These are phyloP conservation scores for Paramarasmius palmivorus DNA, from an alignment of 1,284 basidiomycete genomes.

Conservation along the genomic window DNA sequence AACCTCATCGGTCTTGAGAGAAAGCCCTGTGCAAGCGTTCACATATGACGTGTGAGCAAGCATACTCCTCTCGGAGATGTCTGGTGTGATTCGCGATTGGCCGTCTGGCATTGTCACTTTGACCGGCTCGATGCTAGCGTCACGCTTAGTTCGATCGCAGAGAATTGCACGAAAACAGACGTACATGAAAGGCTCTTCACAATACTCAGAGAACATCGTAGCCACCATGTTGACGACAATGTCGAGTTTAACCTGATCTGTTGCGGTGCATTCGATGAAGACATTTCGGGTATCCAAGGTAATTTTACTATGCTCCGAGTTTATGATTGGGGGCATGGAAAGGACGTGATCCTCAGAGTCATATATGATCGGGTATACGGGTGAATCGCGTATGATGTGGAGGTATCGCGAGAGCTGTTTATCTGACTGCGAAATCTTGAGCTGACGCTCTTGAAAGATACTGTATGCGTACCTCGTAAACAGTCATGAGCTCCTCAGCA, in stretches of 20 bases:
- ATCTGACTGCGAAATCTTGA: constrained; percentile 62
- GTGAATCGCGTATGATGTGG: constrained; percentile 91
- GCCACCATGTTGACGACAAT: constrained; percentile 95
- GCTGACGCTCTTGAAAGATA: neutral
- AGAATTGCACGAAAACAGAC: too few relatives aligned
- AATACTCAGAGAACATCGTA: constrained; percentile 98
- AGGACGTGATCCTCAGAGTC: constrained; percentile 85
- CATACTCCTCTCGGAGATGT: constrained; percentile 73
- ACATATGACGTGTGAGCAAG: constrained; percentile 88
- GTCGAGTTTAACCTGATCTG: constrained; percentile 95
- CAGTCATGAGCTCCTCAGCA: constrained; percentile 83
- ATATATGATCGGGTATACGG: constrained; percentile 98
- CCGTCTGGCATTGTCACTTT: constrained; percentile 82
- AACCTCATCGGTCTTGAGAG: constrained; percentile 63
- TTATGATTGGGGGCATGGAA: constrained; percentile 98
- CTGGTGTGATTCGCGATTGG: constrained; percentile 75
- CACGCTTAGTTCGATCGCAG: too few relatives aligned
- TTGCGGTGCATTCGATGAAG: constrained; percentile 97
- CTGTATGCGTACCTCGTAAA: constrained; percentile 75
- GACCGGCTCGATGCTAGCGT: constrained; percentile 87
- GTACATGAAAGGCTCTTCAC: constrained; percentile 87
- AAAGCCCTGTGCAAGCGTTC: constrained; percentile 92
- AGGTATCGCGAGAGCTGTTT: constrained; percentile 91
- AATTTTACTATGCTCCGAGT: constrained; percentile 97
- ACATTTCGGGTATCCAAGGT: constrained; percentile 92